phyloP scores from a whole-genome alignment of 2,329 filamentous ascomycete genomes.

The Fusarium keratoplasticum region DNA sequence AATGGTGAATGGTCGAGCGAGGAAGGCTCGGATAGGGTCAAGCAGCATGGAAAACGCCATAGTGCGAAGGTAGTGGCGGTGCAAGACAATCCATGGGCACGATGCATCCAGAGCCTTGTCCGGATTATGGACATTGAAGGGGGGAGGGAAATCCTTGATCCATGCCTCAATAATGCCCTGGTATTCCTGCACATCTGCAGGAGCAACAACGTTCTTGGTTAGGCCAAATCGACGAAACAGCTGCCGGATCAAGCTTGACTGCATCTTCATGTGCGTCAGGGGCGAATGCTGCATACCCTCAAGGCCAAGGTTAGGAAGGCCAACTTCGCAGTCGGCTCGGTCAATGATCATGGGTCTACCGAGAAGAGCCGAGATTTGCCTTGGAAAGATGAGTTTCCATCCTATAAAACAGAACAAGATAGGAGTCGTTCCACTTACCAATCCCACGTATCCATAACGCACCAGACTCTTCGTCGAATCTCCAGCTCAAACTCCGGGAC shows the following conservation, averaged over 20 bases:
- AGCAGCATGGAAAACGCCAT: constrained; percentile 59
- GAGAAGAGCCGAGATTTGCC: constrained; percentile 52
- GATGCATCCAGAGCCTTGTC: constrained; percentile 56
- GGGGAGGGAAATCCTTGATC: constrained; percentile 55
- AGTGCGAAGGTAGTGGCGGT: constrained; percentile 59
- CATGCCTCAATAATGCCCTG: constrained; percentile 54
- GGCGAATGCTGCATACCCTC: constrained; percentile 49
- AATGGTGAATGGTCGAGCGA: constrained; percentile 52
- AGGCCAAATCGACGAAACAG: constrained; percentile 48
- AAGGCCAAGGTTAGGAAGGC: constrained; percentile 48
- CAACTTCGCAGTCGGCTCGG: constrained; percentile 47
- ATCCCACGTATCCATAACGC: constrained; percentile 53
- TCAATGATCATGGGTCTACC: constrained; percentile 51
- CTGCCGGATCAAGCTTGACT: constrained; percentile 48
- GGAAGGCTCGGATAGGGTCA: constrained; percentile 58
- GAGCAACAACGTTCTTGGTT: constrained; percentile 43
- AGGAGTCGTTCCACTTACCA: constrained; percentile 43
- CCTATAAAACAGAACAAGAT: not conserved
- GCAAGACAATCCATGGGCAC: constrained; percentile 57
- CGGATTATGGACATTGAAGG: constrained; percentile 53
- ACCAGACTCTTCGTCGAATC: constrained; percentile 52
- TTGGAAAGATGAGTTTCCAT: constrained; percentile 22
- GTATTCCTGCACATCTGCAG: constrained; percentile 49
- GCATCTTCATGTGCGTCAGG: constrained; percentile 51
- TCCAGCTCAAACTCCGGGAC: constrained; percentile 51